Conservation (phyloP, 495 filamentous ascomycete genomes). For the Chaetomidium leptoderma region DNA sequence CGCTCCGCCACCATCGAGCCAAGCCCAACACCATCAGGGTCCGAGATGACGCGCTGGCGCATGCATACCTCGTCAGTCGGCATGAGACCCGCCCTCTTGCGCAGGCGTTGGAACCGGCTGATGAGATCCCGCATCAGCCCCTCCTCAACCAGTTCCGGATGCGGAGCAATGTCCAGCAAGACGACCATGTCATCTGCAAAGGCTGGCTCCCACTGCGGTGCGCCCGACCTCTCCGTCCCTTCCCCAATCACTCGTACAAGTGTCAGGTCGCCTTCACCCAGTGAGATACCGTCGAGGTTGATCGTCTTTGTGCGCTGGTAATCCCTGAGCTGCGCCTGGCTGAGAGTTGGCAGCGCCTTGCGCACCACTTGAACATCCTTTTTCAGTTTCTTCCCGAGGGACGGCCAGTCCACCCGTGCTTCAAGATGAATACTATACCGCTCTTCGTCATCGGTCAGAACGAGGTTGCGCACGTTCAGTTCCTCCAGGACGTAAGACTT, state of each 20-base stretch:
- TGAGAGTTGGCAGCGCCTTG: slow-evolving; percentile 71
- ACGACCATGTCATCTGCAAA: not conserved
- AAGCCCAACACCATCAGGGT: not conserved
- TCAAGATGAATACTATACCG: slow-evolving; percentile 83
- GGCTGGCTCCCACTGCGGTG: not conserved
- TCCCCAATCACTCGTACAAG: not conserved
- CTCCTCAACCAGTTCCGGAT: slow-evolving; percentile 7
- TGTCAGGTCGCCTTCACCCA: slow-evolving; percentile 1
- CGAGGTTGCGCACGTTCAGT: slow-evolving; percentile 6
- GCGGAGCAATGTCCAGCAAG: not conserved
- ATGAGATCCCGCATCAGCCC: slow-evolving; percentile 7
- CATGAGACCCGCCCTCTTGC: slow-evolving; percentile 7
- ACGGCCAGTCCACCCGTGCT: slow-evolving; percentile 78
- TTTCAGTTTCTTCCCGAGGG: slow-evolving; percentile 85
- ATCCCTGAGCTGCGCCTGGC: slow-evolving; percentile 59
- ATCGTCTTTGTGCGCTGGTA: slow-evolving; percentile 34
- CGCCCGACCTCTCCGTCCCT: not conserved
- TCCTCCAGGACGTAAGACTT: not conserved
- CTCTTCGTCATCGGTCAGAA: slow-evolving; percentile 58
- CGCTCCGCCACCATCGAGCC: not conserved
- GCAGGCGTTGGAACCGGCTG: slow-evolving; percentile 6
- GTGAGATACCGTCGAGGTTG: not conserved
- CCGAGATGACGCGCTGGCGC: not conserved
- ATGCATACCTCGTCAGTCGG: slow-evolving; percentile 9
- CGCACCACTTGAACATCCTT: slow-evolving; percentile 83